Percentiles rank a stretch among this genome's conserved stretches.
phyloP scores from a whole-genome alignment of 345 rosid genomes.

The Nasturtium officinale region DNA sequence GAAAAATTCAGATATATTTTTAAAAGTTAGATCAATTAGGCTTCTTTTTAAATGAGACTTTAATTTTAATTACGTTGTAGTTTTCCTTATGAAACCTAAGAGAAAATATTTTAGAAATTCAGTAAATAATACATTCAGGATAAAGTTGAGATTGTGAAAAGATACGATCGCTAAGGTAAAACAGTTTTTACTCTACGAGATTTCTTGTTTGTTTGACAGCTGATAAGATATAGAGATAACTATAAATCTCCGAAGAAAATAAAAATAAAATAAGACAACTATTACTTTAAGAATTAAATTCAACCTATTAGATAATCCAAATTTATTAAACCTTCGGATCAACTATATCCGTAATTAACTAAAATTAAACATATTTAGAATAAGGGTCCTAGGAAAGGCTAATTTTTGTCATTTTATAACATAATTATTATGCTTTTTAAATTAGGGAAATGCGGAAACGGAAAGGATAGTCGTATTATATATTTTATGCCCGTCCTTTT shows the following conservation, averaged over 20 bases:
- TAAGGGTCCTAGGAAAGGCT: slow-evolving; percentile 5
- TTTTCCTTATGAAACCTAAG: too few relatives aligned
- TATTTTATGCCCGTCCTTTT: slow-evolving; percentile 1
- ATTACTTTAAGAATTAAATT: neutral
- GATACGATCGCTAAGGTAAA: neutral
- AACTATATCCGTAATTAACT: neutral
- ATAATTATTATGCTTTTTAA: neutral
- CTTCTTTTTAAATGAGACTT: neutral
- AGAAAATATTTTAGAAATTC: neutral
- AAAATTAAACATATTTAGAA: neutral
- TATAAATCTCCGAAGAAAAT: neutral
- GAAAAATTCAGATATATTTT: too few relatives aligned
- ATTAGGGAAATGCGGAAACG: slow-evolving; percentile 30
- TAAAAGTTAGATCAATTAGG: neutral
- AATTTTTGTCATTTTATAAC: neutral
- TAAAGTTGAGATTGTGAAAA: neutral
- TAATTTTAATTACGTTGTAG: too few relatives aligned
- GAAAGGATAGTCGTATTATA: neutral
- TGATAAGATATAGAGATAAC: neutral
- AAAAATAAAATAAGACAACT: too few relatives aligned
- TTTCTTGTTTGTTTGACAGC: neutral
- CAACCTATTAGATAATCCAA: neutral
- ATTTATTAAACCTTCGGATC: neutral
- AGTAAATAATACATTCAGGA: neutral
- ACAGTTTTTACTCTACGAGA: neutral